Percentiles rank a stretch among this genome's conserved stretches.
Evolutionary conservation across 768 basidiomycete genomes (phyloP).

Genomic region (Psilocybe cyanescens): DNA sequence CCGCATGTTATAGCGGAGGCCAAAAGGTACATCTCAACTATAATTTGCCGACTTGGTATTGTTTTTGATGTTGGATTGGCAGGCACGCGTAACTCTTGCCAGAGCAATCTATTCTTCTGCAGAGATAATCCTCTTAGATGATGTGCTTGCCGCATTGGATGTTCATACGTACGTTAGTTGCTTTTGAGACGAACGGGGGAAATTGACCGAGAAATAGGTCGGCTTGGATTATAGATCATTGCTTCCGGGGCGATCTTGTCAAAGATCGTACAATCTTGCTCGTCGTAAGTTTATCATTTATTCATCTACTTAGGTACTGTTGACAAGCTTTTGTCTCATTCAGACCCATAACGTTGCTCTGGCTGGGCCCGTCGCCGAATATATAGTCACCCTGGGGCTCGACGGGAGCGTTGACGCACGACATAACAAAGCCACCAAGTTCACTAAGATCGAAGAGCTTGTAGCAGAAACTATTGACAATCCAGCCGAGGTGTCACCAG

Average conservation of each 20-base stretch:
- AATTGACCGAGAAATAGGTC: slow-evolving; percentile 36
- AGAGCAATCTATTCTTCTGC: slow-evolving; percentile 55
- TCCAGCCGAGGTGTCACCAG: slow-evolving; percentile 11
- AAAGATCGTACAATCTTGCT: slow-evolving; percentile 77
- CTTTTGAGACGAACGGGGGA: slow-evolving; percentile 21
- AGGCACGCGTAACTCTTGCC: slow-evolving; percentile 53
- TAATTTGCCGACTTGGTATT: slow-evolving; percentile 15
- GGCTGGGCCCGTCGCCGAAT: slow-evolving; percentile 51
- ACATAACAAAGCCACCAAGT: slow-evolving; percentile 43
- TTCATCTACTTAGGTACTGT: background rate
- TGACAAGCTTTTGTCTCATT: background rate
- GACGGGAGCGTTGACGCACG: slow-evolving; percentile 52
- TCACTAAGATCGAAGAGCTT: slow-evolving; percentile 35
- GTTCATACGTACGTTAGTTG: slow-evolving; percentile 41
- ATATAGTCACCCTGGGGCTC: slow-evolving; percentile 52
- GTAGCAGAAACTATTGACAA: slow-evolving; percentile 17
- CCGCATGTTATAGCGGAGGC: slow-evolving; percentile 35
- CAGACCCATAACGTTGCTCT: slow-evolving; percentile 54
- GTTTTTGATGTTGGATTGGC: slow-evolving; percentile 20
- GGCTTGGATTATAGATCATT: slow-evolving; percentile 59
- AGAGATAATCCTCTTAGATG: slow-evolving; percentile 69
- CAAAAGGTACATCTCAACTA: slow-evolving; percentile 34
- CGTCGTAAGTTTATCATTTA: slow-evolving; percentile 47
- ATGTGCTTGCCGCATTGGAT: slow-evolving; percentile 69
- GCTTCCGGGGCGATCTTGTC: slow-evolving; percentile 77